Evolutionary conservation across 2,329 filamentous ascomycete genomes (phyloP).

Genomic region (Hypocrella siamensis): DNA sequence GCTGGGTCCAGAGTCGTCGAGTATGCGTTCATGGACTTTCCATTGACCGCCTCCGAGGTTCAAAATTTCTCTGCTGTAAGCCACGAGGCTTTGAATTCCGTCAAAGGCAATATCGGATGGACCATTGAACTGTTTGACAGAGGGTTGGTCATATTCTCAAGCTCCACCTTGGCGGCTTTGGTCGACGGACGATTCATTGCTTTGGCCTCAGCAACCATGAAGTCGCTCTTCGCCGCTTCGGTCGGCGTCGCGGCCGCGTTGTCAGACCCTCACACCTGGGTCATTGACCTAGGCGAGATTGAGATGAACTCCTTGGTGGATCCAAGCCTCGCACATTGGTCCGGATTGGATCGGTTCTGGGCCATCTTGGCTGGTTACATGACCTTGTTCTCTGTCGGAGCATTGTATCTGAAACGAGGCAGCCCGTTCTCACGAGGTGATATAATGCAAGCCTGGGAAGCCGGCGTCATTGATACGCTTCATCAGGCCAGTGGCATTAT

Average conservation of each 20-base stretch:
- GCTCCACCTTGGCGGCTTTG: constrained; percentile 20
- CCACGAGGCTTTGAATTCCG: constrained; percentile 48
- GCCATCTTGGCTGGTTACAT: constrained; percentile 72
- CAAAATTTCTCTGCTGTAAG: constrained; percentile 65
- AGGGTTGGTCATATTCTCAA: constrained; percentile 25
- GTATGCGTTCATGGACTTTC: constrained; percentile 33
- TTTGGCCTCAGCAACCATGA: neutral
- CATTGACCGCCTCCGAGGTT: constrained; percentile 44
- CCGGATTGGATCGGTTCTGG: constrained; percentile 44
- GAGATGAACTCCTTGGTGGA: constrained; percentile 26
- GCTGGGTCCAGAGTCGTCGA: constrained; percentile 32
- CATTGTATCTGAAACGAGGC: constrained; percentile 63
- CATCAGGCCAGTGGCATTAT: constrained; percentile 92
- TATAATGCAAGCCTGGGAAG: constrained; percentile 51
- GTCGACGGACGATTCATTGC: constrained; percentile 6
- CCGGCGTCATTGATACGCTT: constrained; percentile 63
- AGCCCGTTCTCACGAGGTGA: constrained; percentile 47
- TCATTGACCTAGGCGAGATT: constrained; percentile 36
- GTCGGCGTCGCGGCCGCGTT: constrained; percentile 12
- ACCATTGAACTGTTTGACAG: constrained; percentile 22
- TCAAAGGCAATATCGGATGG: constrained; percentile 36
- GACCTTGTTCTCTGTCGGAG: constrained; percentile 57
- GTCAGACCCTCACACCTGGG: constrained; percentile 37
- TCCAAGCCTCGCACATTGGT: constrained; percentile 51
- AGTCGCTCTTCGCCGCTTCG: constrained; percentile 8